Evolutionary conservation across 495 filamentous ascomycete species (phyloP).

Genomic region (Amorphotheca resinae): DNA sequence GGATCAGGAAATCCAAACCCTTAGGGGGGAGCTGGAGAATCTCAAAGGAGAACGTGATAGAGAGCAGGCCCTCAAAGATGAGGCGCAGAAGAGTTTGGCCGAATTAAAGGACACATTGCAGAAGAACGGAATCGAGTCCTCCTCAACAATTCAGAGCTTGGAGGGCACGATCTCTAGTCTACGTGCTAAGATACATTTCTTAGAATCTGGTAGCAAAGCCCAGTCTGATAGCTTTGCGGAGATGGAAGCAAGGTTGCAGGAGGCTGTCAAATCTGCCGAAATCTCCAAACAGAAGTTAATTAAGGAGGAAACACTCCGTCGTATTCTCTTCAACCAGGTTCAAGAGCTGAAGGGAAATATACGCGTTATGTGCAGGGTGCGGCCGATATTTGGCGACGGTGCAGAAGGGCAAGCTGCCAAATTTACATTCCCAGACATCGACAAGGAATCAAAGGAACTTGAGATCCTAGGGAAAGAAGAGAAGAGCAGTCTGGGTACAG

Average conservation of each 20-base stretch:
- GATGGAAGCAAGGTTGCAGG: constrained; percentile 63
- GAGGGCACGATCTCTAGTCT: constrained; percentile 65
- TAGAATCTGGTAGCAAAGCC: constrained; percentile 77
- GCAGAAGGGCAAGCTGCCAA: constrained; percentile 42
- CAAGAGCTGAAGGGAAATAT: constrained; percentile 99
- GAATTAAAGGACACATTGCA: constrained; percentile 44
- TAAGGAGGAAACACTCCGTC: constrained; percentile 78
- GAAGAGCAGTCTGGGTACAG: constrained; percentile 64
- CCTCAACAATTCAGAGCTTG: constrained; percentile 48
- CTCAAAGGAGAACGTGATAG: constrained; percentile 49
- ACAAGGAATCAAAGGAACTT: constrained; percentile 73
- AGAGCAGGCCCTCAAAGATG: constrained; percentile 42
- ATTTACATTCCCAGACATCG: constrained; percentile 64
- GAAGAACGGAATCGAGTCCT: constrained; percentile 49
- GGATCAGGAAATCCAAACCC: constrained; percentile 41
- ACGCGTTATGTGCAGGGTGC: constrained; percentile 91
- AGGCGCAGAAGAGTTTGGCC: constrained; percentile 46
- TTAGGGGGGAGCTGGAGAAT: constrained; percentile 39
- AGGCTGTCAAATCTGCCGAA: constrained; percentile 55
- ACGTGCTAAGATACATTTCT: constrained; percentile 67
- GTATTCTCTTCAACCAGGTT: constrained; percentile 93
- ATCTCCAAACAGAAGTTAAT: constrained; percentile 71
- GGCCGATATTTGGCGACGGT: constrained; percentile 49
- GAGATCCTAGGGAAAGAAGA: constrained; percentile 73
- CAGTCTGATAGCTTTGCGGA: constrained; percentile 69